Evolutionary conservation across 768 basidiomycete genomes (phyloP).

Genomic region (Saitozyma podzolica): DNA sequence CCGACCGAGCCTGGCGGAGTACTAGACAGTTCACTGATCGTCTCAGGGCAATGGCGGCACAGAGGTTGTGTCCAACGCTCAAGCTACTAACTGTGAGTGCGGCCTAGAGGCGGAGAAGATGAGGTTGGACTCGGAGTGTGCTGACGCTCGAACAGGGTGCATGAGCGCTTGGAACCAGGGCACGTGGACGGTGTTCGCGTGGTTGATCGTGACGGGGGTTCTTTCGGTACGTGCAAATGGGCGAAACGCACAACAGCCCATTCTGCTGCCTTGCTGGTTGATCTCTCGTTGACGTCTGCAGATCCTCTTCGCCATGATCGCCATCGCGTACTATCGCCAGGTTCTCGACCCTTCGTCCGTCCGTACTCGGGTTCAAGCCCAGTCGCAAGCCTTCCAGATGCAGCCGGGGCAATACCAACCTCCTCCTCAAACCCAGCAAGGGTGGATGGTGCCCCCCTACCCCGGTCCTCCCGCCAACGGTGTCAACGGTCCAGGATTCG

Average conservation of each 20-base stretch:
- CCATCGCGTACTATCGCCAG: constrained; percentile 75
- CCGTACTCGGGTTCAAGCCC: constrained; percentile 25
- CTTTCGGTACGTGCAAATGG: constrained; percentile 60
- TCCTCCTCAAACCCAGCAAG: constrained; percentile 26
- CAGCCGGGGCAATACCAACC: constrained; percentile 20
- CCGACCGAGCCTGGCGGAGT: neutral
- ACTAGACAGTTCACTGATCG: neutral
- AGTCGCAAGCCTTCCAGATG: constrained; percentile 31
- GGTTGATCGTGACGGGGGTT: constrained; percentile 60
- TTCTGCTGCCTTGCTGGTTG: too few species aligned
- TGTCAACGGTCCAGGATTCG: constrained; percentile 21
- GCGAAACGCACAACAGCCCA: too few species aligned
- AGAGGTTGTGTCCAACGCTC: constrained; percentile 15
- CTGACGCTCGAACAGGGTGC: constrained; percentile 61
- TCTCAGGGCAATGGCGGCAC: constrained; percentile 16
- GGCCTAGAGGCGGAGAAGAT: too few species aligned
- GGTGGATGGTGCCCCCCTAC: constrained; percentile 50
- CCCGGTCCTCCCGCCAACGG: constrained; percentile 42
- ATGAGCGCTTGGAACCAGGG: constrained; percentile 61
- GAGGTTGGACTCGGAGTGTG: neutral
- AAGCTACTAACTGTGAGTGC: constrained; percentile 22
- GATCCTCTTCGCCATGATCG: constrained; percentile 64
- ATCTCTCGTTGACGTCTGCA: constrained; percentile 10
- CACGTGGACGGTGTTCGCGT: constrained; percentile 69
- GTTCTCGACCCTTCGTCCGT: constrained; percentile 65